Conservation (phyloP, 345 rosid genomes). For the Eucalyptus curtisii region DNA sequence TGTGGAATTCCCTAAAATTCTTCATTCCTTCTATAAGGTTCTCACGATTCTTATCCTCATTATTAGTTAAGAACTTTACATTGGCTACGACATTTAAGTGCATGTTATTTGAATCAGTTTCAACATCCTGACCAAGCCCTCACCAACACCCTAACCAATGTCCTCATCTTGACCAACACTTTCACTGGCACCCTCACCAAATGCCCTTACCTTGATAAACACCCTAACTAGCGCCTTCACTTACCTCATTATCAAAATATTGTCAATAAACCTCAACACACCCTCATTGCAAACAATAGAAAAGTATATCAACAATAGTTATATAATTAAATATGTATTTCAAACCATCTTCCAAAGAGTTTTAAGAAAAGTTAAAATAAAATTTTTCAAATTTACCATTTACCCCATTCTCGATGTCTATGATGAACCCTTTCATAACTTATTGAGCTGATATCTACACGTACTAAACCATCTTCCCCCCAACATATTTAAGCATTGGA, state of each 20-base stretch:
- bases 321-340: background rate
- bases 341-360: background rate
- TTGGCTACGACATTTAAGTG: rapidly evolving
- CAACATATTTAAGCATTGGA: background rate
- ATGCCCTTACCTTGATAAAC: background rate
- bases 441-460: background rate
- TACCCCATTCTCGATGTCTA: background rate
- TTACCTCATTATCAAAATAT: background rate
- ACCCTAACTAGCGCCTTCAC: background rate
- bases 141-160: background rate
- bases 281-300: no score
- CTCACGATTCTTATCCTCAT: background rate
- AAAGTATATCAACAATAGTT: background rate
- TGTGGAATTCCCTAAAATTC: background rate
- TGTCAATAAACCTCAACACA: background rate
- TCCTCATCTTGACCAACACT: background rate
- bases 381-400: background rate
- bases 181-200: background rate
- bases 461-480: background rate
- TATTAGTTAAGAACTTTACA: background rate
- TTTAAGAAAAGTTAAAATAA: background rate
- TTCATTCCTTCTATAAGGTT: background rate
- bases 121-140: no score
- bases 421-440: background rate
- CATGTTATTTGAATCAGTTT: background rate